Conservation (phyloP, 371 early-diverging fungal genomes). For the Polyrhizophydium stewartii region DNA sequence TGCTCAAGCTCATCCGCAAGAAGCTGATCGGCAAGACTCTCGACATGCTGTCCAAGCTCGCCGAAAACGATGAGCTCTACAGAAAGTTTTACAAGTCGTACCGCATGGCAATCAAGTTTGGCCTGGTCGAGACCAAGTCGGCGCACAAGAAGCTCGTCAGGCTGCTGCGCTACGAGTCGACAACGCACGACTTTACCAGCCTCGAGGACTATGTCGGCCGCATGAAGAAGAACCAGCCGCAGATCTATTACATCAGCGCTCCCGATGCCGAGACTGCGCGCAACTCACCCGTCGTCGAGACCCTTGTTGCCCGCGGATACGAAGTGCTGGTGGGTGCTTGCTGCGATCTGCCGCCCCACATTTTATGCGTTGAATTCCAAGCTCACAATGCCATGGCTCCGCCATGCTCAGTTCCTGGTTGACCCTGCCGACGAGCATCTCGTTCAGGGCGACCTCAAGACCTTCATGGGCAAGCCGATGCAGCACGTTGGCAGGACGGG, state of each 20-base stretch:
- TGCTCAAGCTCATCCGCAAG: slow-evolving; percentile 77
- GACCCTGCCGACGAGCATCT: slow-evolving; percentile 95
- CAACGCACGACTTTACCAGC: slow-evolving; percentile 54
- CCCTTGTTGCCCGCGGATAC: slow-evolving; percentile 76
- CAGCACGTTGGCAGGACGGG: slow-evolving; percentile 82
- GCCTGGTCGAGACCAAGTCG: slow-evolving; percentile 68
- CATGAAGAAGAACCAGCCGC: slow-evolving; percentile 83
- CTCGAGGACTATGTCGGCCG: slow-evolving; percentile 82
- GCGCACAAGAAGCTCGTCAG: slow-evolving; percentile 70
- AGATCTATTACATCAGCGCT: slow-evolving; percentile 86
- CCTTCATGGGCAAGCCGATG: slow-evolving; percentile 74
- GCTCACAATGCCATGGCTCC: background rate
- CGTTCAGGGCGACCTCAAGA: slow-evolving; percentile 53
- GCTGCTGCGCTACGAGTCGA: slow-evolving; percentile 72
- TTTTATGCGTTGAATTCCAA: background rate
- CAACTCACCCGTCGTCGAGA: slow-evolving; percentile 83
- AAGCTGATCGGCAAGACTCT: slow-evolving; percentile 81
- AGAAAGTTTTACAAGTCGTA: slow-evolving; percentile 70
- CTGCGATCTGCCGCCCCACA: background rate
- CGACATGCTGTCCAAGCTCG: slow-evolving; percentile 73
- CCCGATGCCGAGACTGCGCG: slow-evolving; percentile 63
- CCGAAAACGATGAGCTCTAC: slow-evolving; percentile 74
- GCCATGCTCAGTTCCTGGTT: slow-evolving; percentile 52
- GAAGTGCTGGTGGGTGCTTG: slow-evolving; percentile 65
- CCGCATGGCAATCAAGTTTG: slow-evolving; percentile 72